Conservation (phyloP, 805 yeast genomes). For the Tetrapisispora pingtungensis region DNA sequence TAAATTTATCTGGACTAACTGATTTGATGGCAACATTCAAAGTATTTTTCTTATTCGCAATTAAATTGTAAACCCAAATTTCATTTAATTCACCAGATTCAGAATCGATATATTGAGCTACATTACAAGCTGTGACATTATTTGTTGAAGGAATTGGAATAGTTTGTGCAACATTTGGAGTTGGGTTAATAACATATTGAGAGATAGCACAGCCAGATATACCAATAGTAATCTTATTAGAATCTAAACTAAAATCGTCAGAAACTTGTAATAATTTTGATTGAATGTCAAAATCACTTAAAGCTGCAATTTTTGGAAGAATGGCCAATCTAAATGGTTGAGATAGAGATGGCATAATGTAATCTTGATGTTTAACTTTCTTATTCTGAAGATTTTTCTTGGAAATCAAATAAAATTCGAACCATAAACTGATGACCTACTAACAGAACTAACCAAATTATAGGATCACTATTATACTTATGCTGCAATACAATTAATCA, state of each 20-base stretch:
- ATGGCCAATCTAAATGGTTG: slow-evolving; percentile 28
- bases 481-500: too few relatives aligned
- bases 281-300: slow-evolving; percentile 20
- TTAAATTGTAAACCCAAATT: slow-evolving; percentile 19
- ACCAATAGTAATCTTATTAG: slow-evolving; percentile 27
- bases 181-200: slow-evolving; percentile 29
- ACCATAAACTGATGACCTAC: too few relatives aligned
- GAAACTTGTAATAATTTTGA: slow-evolving; percentile 19
- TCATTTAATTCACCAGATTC: slow-evolving; percentile 9
- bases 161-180: slow-evolving; percentile 27
- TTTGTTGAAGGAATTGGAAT: slow-evolving; percentile 28
- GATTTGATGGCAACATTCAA: slow-evolving; percentile 11
- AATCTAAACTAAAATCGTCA: slow-evolving; percentile 12
- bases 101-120: slow-evolving; percentile 8
- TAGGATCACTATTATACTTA: too few relatives aligned
- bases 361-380: neutral
- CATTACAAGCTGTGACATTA: slow-evolving; percentile 26
- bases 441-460: too few relatives aligned
- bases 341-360: slow-evolving; percentile 25
- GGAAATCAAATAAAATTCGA: too few relatives aligned
- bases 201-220: slow-evolving; percentile 28
- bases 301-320: slow-evolving; percentile 25
- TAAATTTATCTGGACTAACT: slow-evolving; percentile 7
- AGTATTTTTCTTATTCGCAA: slow-evolving; percentile 14
- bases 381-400: neutral